These are phyloP conservation scores for Carex parvula DNA, from an alignment of 176 grass and related monocot genomes.

Conservation along the genomic window DNA sequence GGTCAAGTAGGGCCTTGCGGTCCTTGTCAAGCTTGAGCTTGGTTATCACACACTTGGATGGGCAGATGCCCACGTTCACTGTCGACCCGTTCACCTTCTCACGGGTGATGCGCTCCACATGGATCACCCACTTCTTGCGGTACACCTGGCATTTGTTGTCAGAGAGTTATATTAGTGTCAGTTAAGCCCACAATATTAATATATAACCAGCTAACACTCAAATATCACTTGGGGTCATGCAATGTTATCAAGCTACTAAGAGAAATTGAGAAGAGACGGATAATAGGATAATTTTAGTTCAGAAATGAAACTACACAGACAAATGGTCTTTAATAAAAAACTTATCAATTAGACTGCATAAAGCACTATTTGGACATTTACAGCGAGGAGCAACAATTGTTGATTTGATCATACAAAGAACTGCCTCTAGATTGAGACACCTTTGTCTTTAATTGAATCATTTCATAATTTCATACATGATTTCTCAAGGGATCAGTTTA, in stretches of 20 bases:
- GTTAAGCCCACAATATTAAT: background rate
- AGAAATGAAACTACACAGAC: background rate
- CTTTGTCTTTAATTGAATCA: background rate
- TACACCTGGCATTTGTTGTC: slow-evolving; percentile 39
- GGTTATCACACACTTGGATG: slow-evolving; percentile 68
- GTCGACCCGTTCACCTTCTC: slow-evolving; percentile 98
- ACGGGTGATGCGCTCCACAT: slow-evolving; percentile 85
- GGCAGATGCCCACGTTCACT: slow-evolving; percentile 84
- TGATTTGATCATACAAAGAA: background rate
- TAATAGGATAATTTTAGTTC: background rate
- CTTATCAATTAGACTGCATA: background rate
- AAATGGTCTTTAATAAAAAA: background rate
- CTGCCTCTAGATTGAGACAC: background rate
- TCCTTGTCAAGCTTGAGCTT: slow-evolving; percentile 99
- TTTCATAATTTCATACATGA: background rate
- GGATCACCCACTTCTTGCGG: slow-evolving; percentile 96
- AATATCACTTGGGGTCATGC: background rate
- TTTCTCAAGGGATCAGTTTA: background rate
- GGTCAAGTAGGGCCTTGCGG: slow-evolving; percentile 80
- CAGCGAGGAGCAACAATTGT: background rate
- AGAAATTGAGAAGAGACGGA: background rate
- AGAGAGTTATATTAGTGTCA: background rate
- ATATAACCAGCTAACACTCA: background rate
- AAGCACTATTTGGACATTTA: background rate
- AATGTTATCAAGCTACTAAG: background rate